Conservation (phyloP, 352 stramenopile species). For the Phytophthora meadii region DNA sequence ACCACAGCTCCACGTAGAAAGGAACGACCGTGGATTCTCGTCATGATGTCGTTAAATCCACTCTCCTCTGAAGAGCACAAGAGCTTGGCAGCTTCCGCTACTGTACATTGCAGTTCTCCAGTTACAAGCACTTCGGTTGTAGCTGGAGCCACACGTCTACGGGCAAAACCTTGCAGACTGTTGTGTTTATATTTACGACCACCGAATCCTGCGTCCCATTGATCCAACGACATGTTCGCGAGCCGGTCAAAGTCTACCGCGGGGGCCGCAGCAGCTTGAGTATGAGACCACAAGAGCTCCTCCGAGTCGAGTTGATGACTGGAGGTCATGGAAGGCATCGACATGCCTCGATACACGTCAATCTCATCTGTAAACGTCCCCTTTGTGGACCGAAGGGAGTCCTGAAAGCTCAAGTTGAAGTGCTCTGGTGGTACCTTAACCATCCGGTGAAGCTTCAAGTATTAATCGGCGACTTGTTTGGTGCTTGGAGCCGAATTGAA, state of each 20-base stretch:
- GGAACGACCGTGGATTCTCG: constrained; percentile 33
- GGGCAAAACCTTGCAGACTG: constrained; percentile 21
- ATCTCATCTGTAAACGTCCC: constrained; percentile 2
- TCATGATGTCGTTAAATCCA: constrained; percentile 34
- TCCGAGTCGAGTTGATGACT: constrained; percentile 12
- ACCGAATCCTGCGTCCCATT: constrained; percentile 14
- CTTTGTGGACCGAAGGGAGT: background rate
- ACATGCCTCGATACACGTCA: constrained; percentile 1
- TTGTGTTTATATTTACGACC: constrained; percentile 7
- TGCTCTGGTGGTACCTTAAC: background rate
- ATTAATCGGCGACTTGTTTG: constrained; percentile 8
- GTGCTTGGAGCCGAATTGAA: constrained; percentile 24
- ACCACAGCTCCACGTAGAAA: constrained; percentile 42
- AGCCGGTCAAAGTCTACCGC: constrained; percentile 23
- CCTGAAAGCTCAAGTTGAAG: constrained; percentile 16
- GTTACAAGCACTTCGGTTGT: constrained; percentile 30
- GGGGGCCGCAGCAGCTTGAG: constrained; percentile 18
- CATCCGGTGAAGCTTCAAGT: background rate
- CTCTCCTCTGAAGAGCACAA: constrained; percentile 26
- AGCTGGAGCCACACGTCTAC: constrained; percentile 5
- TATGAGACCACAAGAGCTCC: constrained; percentile 19
- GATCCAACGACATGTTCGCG: constrained; percentile 19
- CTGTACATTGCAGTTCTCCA: constrained; percentile 35
- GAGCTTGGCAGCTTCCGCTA: constrained; percentile 27
- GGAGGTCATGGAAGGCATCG: background rate